A percentile compares a stretch with the other conserved stretches of the same genome.
phyloP scores from a whole-genome alignment of 2,329 filamentous ascomycete genomes.

The Cladosporium sp. region DNA sequence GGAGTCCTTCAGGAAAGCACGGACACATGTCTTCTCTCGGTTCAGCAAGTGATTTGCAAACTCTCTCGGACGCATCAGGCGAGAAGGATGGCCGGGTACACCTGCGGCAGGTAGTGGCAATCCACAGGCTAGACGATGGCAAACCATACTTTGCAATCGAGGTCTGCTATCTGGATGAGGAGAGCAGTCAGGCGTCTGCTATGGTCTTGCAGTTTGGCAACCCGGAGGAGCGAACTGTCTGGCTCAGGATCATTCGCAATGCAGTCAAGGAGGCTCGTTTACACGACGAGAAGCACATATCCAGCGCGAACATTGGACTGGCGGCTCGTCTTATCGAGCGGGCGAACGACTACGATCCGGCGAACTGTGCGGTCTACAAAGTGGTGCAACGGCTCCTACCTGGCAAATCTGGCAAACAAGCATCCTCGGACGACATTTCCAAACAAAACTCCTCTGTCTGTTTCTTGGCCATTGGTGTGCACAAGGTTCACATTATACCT shows the following conservation, averaged over 20 bases:
- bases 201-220: constrained; percentile 66
- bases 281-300: constrained; percentile 54
- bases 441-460: constrained; percentile 66
- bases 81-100: constrained; percentile 60
- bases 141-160: constrained; percentile 67
- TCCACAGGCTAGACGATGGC: constrained; percentile 67
- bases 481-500: constrained; percentile 70
- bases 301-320: constrained; percentile 62
- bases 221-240: constrained; percentile 64
- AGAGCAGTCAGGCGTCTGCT: constrained; percentile 59
- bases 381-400: constrained; percentile 63
- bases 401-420: constrained; percentile 53
- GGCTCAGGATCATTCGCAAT: constrained; percentile 63
- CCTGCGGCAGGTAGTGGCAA: constrained; percentile 66
- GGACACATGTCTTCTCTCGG: constrained; percentile 59
- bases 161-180: constrained; percentile 67
- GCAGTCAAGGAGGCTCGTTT: constrained; percentile 59
- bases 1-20: constrained; percentile 53
- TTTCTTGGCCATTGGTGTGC: constrained; percentile 68
- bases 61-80: constrained; percentile 51
- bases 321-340: constrained; percentile 63
- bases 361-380: constrained; percentile 67
- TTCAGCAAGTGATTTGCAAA: constrained; percentile 63
- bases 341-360: constrained; percentile 67
- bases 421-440: constrained; percentile 66